Conservation (phyloP, 495 filamentous ascomycete genomes). For the Hyaloscypha bicolor region DNA sequence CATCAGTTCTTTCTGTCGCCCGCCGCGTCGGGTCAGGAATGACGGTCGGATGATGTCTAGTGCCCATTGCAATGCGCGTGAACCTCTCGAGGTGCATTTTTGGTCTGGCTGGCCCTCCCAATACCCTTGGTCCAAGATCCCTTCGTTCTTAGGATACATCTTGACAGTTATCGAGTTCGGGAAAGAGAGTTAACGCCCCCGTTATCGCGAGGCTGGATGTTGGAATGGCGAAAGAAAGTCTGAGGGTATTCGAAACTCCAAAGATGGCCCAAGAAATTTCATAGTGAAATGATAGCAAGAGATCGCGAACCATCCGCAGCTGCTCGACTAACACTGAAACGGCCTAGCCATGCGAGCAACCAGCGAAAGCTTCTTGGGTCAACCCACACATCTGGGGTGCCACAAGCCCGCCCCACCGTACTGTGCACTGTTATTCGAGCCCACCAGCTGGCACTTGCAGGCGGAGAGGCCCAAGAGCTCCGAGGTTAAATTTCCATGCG, state of each 20-base stretch:
- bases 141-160: not conserved
- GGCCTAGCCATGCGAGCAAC: not conserved
- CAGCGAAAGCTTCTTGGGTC: not conserved
- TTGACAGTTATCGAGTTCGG: not conserved
- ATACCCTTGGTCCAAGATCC: constrained; percentile 8
- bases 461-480: not conserved
- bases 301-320: not conserved
- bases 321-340: not conserved
- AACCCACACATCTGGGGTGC: not conserved
- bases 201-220: not conserved
- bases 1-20: constrained; percentile 29
- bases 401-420: not conserved
- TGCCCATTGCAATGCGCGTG: not conserved
- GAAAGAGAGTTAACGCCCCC: not conserved
- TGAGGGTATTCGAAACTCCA: constrained; percentile 3
- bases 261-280: not conserved
- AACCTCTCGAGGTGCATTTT: not conserved
- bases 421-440: not conserved
- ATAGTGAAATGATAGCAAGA: not conserved
- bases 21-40: not conserved
- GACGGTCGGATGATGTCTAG: constrained; percentile 10
- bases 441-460: not conserved
- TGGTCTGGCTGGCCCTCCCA: constrained; percentile 3
- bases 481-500: not conserved
- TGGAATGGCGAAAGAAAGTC: not conserved